Evolutionary conservation across 1,139 yeast species (phyloP), one percentile per base, ranked within the genome.

Genomic region (Nakaseomyces kungkrabaensis): DNA sequence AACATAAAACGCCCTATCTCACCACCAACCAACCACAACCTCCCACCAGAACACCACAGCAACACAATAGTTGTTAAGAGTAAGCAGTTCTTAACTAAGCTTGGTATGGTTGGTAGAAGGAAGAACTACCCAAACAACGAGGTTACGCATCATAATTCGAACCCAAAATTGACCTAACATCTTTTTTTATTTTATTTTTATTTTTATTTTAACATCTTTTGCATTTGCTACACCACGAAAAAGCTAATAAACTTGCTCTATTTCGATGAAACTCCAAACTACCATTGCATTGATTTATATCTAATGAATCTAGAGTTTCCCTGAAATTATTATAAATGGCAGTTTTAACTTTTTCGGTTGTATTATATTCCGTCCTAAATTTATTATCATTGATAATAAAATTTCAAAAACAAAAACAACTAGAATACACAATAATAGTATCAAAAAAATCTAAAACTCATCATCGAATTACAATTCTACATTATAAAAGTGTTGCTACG

Each of bases 31-130:
- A 41, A 6, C 5, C 33, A 41, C 4, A 34, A 41, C 3, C 44
- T 41, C 44, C 44, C 44, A 34, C 44, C 22, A 7, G 44, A 41
- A 27, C 33, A 41, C n/a, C 44, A 41, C 13, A 27, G 34, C 24
- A 41, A 11, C 25, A 41, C 44, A 9, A 41, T 41, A n/a, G 44
- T 41, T 25, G 44, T 25, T 29, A 41, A 41, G 25, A 29, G 44
- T 13, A 41, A 41, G 13, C 44, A 41, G 13, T 17, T 41, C 11
- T 13, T 41, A 13, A 41, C 33, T 4, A 41, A 29, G 27, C 25
- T 41, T 6, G 25, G 44, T 24, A 41, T 41, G 44, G 44, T 41
- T 5, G 44, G 44, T 4, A 41, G 44, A 41, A 41, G 5, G 25
- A 41, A 41, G 34, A 41, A 13, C 34, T 41, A 41, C n/a, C 5